phyloP scores from a whole-genome alignment of 768 basidiomycete species.

The Dioszegia crocea region DNA sequence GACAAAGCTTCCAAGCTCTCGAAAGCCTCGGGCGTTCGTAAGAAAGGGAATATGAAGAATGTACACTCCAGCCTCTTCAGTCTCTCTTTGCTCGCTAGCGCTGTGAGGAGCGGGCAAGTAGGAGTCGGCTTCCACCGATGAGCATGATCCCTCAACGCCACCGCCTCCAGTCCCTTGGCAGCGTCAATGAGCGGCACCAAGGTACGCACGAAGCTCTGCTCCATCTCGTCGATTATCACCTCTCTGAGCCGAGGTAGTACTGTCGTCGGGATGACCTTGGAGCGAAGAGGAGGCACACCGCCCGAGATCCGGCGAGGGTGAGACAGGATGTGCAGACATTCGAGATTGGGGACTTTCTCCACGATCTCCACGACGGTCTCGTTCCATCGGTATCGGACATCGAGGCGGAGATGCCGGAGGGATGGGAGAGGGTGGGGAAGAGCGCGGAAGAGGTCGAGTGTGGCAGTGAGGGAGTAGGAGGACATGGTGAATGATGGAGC shows the following conservation, averaged over 20 bases:
- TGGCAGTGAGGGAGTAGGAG: slow-evolving; percentile 4
- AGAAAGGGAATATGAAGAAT: slow-evolving; percentile 1
- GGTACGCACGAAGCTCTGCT: background rate
- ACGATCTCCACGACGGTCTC: slow-evolving; percentile 7
- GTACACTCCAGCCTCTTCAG: slow-evolving; percentile 9
- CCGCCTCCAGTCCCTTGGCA: background rate
- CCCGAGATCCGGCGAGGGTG: background rate
- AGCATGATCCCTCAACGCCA: slow-evolving; percentile 11
- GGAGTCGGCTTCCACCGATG: slow-evolving; percentile 14
- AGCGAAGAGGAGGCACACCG: background rate
- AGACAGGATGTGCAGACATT: slow-evolving; percentile 4
- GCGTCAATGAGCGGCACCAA: slow-evolving; percentile 3
- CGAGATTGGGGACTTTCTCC: slow-evolving; percentile 7
- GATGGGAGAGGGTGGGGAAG: slow-evolving; percentile 1
- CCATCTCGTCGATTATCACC: slow-evolving; percentile 19
- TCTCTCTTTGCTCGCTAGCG: background rate
- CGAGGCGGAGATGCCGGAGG: slow-evolving; percentile 15
- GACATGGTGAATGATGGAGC: slow-evolving; percentile 1
- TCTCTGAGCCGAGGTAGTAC: slow-evolving; percentile 4
- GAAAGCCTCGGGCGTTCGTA: slow-evolving; percentile 1
- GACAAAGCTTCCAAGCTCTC: slow-evolving; percentile 1
- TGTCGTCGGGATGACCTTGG: background rate
- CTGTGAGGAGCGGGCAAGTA: background rate
- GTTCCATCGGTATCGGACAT: slow-evolving; percentile 18
- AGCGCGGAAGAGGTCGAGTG: slow-evolving; percentile 5